Base-by-base conservation (phyloP, 2,329 filamentous ascomycete genomes). In the Epichloe scottii region DNA sequence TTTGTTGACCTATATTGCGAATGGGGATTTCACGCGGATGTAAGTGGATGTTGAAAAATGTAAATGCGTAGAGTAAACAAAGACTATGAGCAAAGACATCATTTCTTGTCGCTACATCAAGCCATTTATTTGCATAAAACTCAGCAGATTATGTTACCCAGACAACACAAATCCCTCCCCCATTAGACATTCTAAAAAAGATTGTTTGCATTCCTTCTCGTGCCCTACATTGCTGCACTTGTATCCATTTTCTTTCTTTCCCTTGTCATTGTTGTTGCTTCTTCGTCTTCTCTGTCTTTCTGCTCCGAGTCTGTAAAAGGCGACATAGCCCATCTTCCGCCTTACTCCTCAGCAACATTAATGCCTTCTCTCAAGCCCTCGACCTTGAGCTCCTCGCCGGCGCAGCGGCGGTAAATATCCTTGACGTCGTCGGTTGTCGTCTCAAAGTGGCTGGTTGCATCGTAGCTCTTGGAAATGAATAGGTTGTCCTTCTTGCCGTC, bases 391-490 rank as follows among this genome's bases (percentile, higher is more conserved):
- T 93, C 87, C 68, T 94, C 82, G 51, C 89, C 89, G 55, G 85
- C 81, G 59, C 84, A 85, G 62, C 93, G 83, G 60, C 74, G 77
- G 75, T 95, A 98, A 61, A 98, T 88, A 67, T 97, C 88, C 73
- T 84, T 85, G 65, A 98, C 90, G 69, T 98, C 91, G 67, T 96
- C 93, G 72, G 77, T 79, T 45, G 74, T 78, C 37, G 89, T 96
- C 80, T 98, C 93, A 64, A 98, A 98, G 77, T 98, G 93, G 68
- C 87, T 95, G 57, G 87, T 94, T 49, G 94, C 89, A 64, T 98
- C 94, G 71, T 98, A 98, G 75, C 89, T 95, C 82, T 94, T 96
- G 63, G 89, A 95, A 67, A 98, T 89, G 75, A 89, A 98, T 68
- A 98, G 85, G 70, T 90, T 90, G 75, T 96, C 90, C 60, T 83